A percentile compares a stretch with the other conserved stretches of the same genome.
Evolutionary conservation across 257 asterid genomes (phyloP).

Genomic region (Nicotiana benthamiana): DNA sequence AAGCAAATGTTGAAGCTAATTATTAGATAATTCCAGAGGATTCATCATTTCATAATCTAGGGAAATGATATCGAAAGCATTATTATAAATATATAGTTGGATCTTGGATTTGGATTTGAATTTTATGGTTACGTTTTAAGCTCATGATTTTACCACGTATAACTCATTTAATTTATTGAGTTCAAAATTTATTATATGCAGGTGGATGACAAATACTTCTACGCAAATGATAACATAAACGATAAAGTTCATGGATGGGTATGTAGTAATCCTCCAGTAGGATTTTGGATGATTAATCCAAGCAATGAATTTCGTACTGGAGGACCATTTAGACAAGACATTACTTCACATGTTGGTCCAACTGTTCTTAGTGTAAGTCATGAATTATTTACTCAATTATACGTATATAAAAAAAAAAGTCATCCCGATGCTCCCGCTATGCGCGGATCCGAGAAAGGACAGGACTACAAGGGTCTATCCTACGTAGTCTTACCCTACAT

Average conservation of each 20-base stretch:
- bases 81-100: too few relatives aligned
- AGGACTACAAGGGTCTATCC: too few relatives aligned
- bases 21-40: background rate
- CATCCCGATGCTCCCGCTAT: too few relatives aligned
- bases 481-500: too few relatives aligned
- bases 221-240: constrained; percentile 43
- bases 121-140: too few relatives aligned
- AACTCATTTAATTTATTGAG: too few relatives aligned
- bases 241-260: constrained; percentile 54
- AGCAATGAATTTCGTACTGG: constrained; percentile 52
- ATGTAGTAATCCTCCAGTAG: constrained; percentile 22
- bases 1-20: background rate
- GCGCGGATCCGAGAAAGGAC: too few relatives aligned
- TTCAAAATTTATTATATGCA: background rate
- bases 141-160: too few relatives aligned
- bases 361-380: constrained; percentile 37
- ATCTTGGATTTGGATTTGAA: too few relatives aligned
- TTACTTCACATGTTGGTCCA: constrained; percentile 62
- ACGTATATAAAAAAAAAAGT: too few relatives aligned
- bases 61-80: too few relatives aligned
- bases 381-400: background rate
- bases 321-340: constrained; percentile 59
- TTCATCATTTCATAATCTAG: too few relatives aligned
- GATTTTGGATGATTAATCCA: constrained; percentile 66
- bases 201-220: constrained; percentile 66